phyloP scores from a whole-genome alignment of 495 filamentous ascomycete species.

The Podospora pseudoanserina region DNA sequence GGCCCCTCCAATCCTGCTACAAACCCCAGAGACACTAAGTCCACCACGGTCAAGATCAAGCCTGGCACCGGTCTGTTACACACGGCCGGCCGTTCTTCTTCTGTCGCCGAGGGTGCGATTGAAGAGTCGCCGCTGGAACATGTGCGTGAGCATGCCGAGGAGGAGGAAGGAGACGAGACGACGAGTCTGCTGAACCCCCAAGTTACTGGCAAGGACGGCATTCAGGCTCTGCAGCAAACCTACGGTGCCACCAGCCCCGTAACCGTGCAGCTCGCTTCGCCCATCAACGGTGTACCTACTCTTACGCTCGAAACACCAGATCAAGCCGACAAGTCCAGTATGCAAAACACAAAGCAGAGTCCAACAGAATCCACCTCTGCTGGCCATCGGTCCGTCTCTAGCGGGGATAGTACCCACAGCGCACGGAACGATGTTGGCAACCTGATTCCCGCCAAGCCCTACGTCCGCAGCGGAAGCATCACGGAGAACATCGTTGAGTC shows the following conservation, averaged over 20 bases:
- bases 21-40: conserved; percentile 77
- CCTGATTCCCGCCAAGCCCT: conserved; percentile 43
- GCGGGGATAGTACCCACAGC: conserved; percentile 23
- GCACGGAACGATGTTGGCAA: conserved; percentile 16
- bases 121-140: conserved; percentile 16
- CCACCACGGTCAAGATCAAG: conserved; percentile 89
- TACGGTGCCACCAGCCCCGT: conserved; percentile 57
- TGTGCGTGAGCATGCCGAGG: background rate
- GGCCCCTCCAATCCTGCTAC: conserved; percentile 89
- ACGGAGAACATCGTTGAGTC: conserved; percentile 82
- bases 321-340: conserved; percentile 19
- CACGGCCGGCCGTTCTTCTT: conserved; percentile 25
- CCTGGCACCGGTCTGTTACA: conserved; percentile 38
- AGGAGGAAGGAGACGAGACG: conserved; percentile 37
- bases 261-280: conserved; percentile 30
- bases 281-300: conserved; percentile 20
- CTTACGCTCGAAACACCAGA: conserved; percentile 23
- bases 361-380: background rate
- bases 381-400: conserved; percentile 16
- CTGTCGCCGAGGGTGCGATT: conserved; percentile 19
- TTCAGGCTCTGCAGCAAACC: conserved; percentile 59
- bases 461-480: conserved; percentile 79
- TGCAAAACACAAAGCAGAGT: conserved; percentile 25
- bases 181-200: conserved; percentile 40
- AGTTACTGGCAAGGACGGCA: conserved; percentile 59